These are phyloP conservation scores for Talaromyces funiculosus DNA, from an alignment of 2,329 filamentous ascomycete genomes.

Conservation along the genomic window DNA sequence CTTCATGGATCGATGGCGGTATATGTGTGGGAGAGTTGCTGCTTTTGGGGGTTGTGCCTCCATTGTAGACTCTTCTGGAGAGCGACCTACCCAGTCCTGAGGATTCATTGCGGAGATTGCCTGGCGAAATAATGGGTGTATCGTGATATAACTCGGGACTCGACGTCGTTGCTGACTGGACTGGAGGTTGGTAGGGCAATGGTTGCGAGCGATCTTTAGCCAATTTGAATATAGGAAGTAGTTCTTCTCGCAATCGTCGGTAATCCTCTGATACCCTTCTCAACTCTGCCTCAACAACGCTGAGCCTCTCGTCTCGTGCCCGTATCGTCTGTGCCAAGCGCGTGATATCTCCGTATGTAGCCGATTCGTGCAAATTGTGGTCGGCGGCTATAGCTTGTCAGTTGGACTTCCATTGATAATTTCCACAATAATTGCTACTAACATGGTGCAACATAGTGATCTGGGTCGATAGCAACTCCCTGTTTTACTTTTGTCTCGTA, in stretches of 20 bases:
- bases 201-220: conserved; percentile 90
- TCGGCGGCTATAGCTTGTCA: conserved; percentile 65
- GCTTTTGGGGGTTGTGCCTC: conserved; percentile 68
- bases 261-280: conserved; percentile 83
- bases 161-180: conserved; percentile 38
- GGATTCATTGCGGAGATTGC: conserved; percentile 20
- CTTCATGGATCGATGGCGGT: conserved; percentile 55
- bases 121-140: conserved; percentile 3
- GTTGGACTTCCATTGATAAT: not conserved
- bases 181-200: conserved; percentile 55
- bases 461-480: conserved; percentile 81
- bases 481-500: conserved; percentile 96
- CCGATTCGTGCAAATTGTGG: conserved; percentile 77
- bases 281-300: conserved; percentile 74
- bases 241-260: conserved; percentile 78
- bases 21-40: conserved; percentile 66
- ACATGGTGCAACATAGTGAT: conserved; percentile 92
- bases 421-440: conserved; percentile 37
- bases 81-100: conserved; percentile 62
- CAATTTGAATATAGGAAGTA: conserved; percentile 82
- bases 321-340: conserved; percentile 84
- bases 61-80: conserved; percentile 65
- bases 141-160: conserved; percentile 11
- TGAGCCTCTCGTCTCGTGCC: conserved; percentile 84
- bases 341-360: conserved; percentile 88